Base-by-base conservation (phyloP, 768 basidiomycete species). In the Leccinum olivaceopallidum region DNA sequence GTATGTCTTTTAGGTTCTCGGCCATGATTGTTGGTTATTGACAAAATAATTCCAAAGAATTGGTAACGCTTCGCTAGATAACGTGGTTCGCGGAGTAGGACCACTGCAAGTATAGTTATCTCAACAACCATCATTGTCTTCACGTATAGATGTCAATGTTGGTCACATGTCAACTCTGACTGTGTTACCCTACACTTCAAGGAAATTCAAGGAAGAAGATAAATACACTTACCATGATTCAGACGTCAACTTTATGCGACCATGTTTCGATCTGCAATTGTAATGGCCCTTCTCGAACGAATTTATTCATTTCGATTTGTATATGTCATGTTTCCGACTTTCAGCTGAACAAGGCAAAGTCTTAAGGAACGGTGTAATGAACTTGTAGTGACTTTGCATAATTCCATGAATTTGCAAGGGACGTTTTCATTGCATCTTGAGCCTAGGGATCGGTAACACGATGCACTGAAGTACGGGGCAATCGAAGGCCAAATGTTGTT, bases 21-120 rank as follows among this genome's bases (percentile, higher is more conserved):
- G 10, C 18, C 36, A 42, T 30, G 51, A 57, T 50, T 3, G 56
- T 37, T 16, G 37, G 48, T 60, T 58, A 61, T 60, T 75, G 53
- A 75, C 59, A 24, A 2, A 42, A 9, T 32, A 56, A 37, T 57
- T 55, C 22, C 65, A 10, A 50, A 86, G 85, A 86, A 72, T 70
- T 87, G 56, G 85, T 87, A 59, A 85, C 84, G 0, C 69, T 85
- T 37, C 83, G 82, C 58, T 85, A 71, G 56, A 59, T 54, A 3
- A 22, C 20, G 13, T n/a, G n/a, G 9, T 44, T 44, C 9, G 18
- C 8, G 8, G 18, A 44, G 42, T 42, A 42, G n/a, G 42, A 48
- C 54, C 9, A 48, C 20, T 26, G 16, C 2, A 52, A 28, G 42
- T 13, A 12, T 47, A 50, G 22, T 52, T 30, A 26, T 22, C 26